Evolutionary conservation across 768 basidiomycete genomes (phyloP), one percentile per base, ranked within the genome.

Genomic region (Panellus pusillus): DNA sequence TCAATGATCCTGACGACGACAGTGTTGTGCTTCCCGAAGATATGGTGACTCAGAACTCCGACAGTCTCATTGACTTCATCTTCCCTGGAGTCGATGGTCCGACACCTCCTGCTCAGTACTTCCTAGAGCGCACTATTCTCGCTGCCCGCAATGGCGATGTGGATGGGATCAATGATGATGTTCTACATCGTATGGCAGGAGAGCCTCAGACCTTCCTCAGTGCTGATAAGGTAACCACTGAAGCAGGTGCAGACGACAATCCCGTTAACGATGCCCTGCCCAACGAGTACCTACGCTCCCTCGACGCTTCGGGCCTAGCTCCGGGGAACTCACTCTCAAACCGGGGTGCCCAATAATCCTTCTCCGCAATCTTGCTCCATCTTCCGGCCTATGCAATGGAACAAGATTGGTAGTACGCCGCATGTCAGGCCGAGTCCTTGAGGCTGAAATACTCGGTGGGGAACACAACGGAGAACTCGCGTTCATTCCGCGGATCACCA

Each of bases 41-140:
- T 11, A 74, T 74, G 72, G 45, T 52, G 17, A 54, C 47, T 56
- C 1, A 49, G 4, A 62, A 52, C 11, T 43, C 58, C 39, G 32
- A 31, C 31, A 12, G 8, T 40, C 52, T 58, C 6, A 35, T 54
- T 14, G 32, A 54, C 18, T 51, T 42, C 24, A 50, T 61, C 13
- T 61, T 57, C 42, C 52, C 60, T 11, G 43, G 40, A n/a, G 20
- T 12, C 14, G 20, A 3, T 8, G 17, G 31, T 9, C 35, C 47
- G 11, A 48, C 49, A 3, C 44, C 58, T 14, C 44, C 58, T 27
- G 50, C 49, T n/a, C 24, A 68, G 15, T 69, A 63, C 53, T 68
- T 68, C 45, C 54, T 59, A 13, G 60, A 71, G 17, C 60, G 63
- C 5, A 66, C 61, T 17, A 74, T 75, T 46, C 65, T 73, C 9